phyloP scores from a whole-genome alignment of 805 yeast species.

The Suhomyces faveliae region DNA sequence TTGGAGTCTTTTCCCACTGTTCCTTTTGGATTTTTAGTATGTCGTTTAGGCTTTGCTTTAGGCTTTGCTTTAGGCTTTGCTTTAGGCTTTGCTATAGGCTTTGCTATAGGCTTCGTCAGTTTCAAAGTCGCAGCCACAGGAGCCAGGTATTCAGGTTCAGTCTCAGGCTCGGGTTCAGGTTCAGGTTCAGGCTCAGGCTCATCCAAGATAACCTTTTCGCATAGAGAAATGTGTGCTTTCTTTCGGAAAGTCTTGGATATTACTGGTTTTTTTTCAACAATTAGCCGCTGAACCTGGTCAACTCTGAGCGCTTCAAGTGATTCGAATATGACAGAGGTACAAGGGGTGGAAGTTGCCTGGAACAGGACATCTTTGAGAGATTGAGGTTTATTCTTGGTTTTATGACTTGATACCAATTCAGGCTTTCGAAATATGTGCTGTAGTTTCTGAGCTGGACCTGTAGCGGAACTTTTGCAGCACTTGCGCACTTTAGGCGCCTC shows the following conservation, averaged over 20 bases:
- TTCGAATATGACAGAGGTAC: slow-evolving; percentile 4
- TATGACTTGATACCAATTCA: background rate
- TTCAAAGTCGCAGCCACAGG: background rate
- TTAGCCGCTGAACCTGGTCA: slow-evolving; percentile 6
- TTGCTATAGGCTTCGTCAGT: background rate
- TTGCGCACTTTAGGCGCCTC: background rate
- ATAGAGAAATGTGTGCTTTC: background rate
- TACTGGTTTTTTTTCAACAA: slow-evolving; percentile 4
- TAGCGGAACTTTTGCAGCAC: background rate
- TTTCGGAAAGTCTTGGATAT: background rate
- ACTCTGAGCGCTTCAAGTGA: slow-evolving; percentile 5
- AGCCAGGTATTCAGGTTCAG: background rate
- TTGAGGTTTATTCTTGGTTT: background rate
- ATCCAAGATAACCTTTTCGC: background rate
- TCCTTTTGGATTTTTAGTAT: too few species aligned
- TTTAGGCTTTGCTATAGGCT: background rate
- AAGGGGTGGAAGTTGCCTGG: slow-evolving; percentile 16
- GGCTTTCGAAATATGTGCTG: background rate
- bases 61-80: background rate
- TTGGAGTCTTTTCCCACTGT: background rate
- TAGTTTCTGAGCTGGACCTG: background rate
- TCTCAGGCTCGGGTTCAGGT: too few species aligned
- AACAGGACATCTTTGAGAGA: slow-evolving; percentile 1
- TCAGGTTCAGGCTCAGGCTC: too few species aligned
- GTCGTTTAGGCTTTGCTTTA: background rate